A percentile compares a stretch with the other conserved stretches of the same genome.
Evolutionary conservation across 371 early-diverging fungal species (phyloP).

Genomic region (Saksenaea vasiformis): DNA sequence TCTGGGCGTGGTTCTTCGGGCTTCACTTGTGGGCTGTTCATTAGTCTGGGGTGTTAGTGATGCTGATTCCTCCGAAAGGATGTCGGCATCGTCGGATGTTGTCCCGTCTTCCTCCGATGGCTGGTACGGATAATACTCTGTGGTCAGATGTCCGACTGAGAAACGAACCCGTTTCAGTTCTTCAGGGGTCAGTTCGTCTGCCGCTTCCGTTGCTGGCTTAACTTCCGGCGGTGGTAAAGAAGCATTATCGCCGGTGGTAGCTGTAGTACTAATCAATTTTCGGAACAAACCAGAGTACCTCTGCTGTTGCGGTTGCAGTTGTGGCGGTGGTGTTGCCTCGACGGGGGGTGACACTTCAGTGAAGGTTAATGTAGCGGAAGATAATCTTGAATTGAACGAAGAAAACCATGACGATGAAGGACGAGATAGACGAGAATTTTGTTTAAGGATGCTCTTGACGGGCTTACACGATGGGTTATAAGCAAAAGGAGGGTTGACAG

Average conservation of each 20-base stretch:
- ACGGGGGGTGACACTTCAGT: constrained; percentile 12
- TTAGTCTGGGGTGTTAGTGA: constrained; percentile 1
- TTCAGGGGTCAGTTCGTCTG: constrained; percentile 34
- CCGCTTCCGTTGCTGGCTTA: neutral
- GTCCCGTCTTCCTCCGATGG: constrained; percentile 12
- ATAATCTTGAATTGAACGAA: constrained; percentile 23
- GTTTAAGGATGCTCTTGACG: constrained; percentile 39
- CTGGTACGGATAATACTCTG: constrained; percentile 46
- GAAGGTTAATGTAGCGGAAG: constrained; percentile 27
- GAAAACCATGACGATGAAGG: constrained; percentile 26
- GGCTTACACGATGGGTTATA: constrained; percentile 35
- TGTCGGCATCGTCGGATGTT: constrained; percentile 11
- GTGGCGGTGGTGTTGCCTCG: constrained; percentile 11
- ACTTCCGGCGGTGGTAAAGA: neutral
- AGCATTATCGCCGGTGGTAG: neutral
- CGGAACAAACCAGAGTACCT: constrained; percentile 15
- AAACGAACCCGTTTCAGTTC: constrained; percentile 60
- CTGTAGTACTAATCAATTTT: constrained; percentile 20
- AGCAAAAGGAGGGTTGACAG: constrained; percentile 29
- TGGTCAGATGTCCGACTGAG: constrained; percentile 54
- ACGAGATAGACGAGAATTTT: constrained; percentile 21
- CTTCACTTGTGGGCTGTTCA: constrained; percentile 1
- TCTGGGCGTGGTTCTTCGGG: constrained; percentile 23
- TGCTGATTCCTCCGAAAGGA: neutral
- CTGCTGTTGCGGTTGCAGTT: constrained; percentile 17